Percentiles rank a stretch among this genome's conserved stretches.
Conservation (phyloP, 768 basidiomycete species). For the Rubroboletus pulcherrimus region DNA sequence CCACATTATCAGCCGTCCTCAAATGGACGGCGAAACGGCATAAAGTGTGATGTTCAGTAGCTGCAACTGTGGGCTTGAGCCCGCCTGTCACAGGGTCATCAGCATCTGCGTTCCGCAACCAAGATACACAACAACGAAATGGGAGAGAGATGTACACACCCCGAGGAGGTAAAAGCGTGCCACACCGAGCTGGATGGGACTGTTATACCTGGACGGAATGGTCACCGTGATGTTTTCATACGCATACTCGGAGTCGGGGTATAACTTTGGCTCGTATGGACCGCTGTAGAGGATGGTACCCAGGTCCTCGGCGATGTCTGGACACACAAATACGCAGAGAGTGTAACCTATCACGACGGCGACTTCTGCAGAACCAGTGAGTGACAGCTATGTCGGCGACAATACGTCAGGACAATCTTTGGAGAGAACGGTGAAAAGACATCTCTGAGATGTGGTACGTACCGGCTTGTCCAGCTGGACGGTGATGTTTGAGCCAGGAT, state of each 20-base stretch:
- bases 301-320: not conserved
- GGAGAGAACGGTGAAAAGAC: not conserved
- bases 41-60: not conserved
- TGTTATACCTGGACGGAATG: not conserved
- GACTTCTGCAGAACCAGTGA: not conserved
- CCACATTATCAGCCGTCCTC: not conserved
- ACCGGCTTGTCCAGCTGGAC: conserved; percentile 44
- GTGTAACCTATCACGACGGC: conserved; percentile 3
- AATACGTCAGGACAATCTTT: not conserved
- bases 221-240: conserved; percentile 6
- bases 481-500: conserved; percentile 34
- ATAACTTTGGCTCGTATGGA: not conserved
- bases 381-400: not conserved
- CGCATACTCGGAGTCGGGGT: not conserved
- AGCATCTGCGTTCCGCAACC: not conserved
- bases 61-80: not conserved
- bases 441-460: conserved; percentile 10
- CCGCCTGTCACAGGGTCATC: not conserved
- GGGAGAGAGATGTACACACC: not conserved
- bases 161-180: conserved; percentile 2
- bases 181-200: not conserved
- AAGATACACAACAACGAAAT: not conserved
- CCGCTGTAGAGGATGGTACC: conserved; percentile 6
- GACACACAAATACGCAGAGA: not conserved
- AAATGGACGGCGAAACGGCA: not conserved